A percentile compares a stretch with the other conserved stretches of the same genome.
phyloP scores from a whole-genome alignment of 306 rosid species.

The Castanospermum australe region DNA sequence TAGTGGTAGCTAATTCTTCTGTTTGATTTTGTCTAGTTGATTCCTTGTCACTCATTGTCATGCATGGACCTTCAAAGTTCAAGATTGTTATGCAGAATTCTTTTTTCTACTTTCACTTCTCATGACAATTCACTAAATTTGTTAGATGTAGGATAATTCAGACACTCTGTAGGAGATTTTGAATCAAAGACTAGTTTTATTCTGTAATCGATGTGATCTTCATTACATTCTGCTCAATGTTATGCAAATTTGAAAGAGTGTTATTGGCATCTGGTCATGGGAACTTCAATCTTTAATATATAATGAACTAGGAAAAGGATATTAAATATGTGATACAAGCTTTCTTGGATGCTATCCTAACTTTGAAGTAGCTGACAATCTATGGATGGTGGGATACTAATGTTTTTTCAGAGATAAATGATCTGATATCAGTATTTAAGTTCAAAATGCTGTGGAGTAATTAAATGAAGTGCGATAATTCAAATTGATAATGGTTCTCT shows the following conservation, averaged over 20 bases:
- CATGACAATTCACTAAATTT: background rate
- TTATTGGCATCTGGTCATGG: background rate
- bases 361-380: background rate
- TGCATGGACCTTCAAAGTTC: background rate
- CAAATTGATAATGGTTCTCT: background rate
- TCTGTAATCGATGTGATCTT: background rate
- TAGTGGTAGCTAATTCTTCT: conserved; percentile 6
- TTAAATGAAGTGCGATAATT: conserved; percentile 2
- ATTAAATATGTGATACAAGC: background rate
- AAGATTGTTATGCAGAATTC: background rate
- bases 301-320: background rate
- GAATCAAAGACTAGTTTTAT: background rate
- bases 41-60: conserved; percentile 1
- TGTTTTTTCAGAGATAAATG: background rate
- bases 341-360: background rate
- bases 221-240: background rate
- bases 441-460: background rate
- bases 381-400: no score
- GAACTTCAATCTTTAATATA: background rate
- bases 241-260: background rate
- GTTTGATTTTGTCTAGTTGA: conserved; percentile 12
- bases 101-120: background rate
- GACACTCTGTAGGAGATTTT: background rate
- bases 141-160: background rate
- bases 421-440: conserved; percentile 1